Conservation (phyloP, 306 rosid genomes). For the Adenanthera pavonina region DNA sequence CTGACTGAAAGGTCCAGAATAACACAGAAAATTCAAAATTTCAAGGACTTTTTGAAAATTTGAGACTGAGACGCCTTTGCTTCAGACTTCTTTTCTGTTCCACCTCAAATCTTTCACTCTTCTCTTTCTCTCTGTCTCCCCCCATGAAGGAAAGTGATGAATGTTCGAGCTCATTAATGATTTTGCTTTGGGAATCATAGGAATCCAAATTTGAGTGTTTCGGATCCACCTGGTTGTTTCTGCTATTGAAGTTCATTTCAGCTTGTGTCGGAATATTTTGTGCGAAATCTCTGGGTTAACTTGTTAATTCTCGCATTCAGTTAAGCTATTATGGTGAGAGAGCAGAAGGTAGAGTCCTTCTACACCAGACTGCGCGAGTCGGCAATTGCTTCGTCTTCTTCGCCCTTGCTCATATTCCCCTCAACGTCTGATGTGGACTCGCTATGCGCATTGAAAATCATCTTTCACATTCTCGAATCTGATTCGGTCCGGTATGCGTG, state of each 20-base stretch:
- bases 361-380: constrained; percentile 70
- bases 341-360: constrained; percentile 68
- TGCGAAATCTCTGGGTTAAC: neutral
- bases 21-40: neutral
- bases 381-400: constrained; percentile 51
- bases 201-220: neutral
- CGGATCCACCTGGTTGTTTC: neutral
- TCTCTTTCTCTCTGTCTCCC: neutral
- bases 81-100: neutral
- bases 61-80: constrained; percentile 35
- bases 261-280: neutral
- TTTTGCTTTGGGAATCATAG: neutral
- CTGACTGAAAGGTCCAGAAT: neutral
- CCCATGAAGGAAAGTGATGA: neutral
- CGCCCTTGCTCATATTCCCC: constrained; percentile 83
- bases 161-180: neutral
- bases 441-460: constrained; percentile 76
- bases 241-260: neutral
- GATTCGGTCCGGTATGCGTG: constrained; percentile 81
- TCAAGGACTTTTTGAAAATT: neutral
- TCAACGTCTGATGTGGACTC: constrained; percentile 95
- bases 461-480: constrained; percentile 78
- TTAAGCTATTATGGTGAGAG: constrained; percentile 71
- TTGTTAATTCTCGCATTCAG: constrained; percentile 26
- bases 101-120: neutral